Base-by-base conservation (phyloP, 2,329 filamentous ascomycete genomes). In the Sclerotinia minor region DNA sequence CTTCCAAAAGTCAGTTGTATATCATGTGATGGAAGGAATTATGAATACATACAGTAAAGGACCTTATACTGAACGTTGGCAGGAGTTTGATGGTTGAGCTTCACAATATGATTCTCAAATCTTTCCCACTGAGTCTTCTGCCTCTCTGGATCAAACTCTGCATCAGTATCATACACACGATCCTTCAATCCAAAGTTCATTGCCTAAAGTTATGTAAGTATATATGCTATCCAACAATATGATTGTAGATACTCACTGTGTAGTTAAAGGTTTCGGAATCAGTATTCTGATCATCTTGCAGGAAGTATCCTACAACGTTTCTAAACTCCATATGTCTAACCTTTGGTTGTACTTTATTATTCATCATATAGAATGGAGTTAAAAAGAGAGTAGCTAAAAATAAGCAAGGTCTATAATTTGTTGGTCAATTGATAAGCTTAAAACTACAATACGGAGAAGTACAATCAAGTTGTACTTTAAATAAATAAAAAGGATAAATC, bases 171-270 rank as follows among this genome's bases (percentile, higher is more conserved):
- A 75, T 90, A 90, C 1, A 82, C 81, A 19, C 67, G 64, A 72
- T 89, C 82, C 71, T 91, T 82, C 35, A 92, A 81, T 44, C 89
- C 89, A 74, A 90, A 89, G 78, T 90, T 90, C 67, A 81, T 78
- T 38, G 83, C 85, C 87, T 90, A 68, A 53, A 53, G 5, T 5
- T 26, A 17, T 59, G 26, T 68, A 38, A 68, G 44, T 68, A 49
- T n/a, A n/a, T n/a, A n/a, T 38, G 11, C 21, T 29, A 26, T 55
- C 11, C 35, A 21, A 29, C n/a, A n/a, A 7, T 87, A 81, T 70
- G 80, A 44, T 87, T 88, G 73, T 87, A 87, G 78, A 89, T 89
- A 69, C 79, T 78, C 82, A 90, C 88, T 73, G 58, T 60, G 32
- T 89, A 91, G 77, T 90, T 87, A 76, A 90, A 91, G 1, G 77